Conservation (phyloP, 768 basidiomycete genomes). For the Leccinum subgranulosum region DNA sequence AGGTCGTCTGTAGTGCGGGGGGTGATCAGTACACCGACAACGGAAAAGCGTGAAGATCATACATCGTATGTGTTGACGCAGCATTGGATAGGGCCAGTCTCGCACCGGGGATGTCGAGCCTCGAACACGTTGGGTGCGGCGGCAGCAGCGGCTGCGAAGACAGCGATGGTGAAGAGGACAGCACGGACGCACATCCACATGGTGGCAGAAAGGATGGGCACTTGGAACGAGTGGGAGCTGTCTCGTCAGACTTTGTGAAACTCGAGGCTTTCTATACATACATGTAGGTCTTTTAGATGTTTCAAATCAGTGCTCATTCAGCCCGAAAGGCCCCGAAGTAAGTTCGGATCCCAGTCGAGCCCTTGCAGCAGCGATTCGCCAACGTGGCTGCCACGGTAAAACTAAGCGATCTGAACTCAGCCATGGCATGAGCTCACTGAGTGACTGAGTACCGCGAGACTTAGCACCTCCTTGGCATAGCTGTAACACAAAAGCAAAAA, state of each 20-base stretch:
- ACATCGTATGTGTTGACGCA: conserved; percentile 5
- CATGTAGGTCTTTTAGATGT: not conserved
- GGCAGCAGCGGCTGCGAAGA: conserved; percentile 2
- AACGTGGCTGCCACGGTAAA: no score
- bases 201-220: not conserved
- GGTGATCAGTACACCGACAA: not conserved
- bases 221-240: not conserved
- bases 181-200: conserved; percentile 8
- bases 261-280: conserved; percentile 12
- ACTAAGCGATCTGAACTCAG: no score
- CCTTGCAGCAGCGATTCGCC: no score
- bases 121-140: conserved; percentile 8
- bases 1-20: not conserved
- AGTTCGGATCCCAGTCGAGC: no score
- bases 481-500: no score
- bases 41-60: not conserved
- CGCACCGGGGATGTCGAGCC: conserved; percentile 4
- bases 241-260: not conserved
- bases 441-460: no score
- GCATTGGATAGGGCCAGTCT: conserved; percentile 12
- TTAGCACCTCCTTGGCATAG: no score
- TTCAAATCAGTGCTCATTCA: no score
- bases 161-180: conserved; percentile 9
- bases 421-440: no score
- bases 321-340: no score